phyloP scores from a whole-genome alignment of 768 basidiomycete genomes.

The Pluteus cervinus region DNA sequence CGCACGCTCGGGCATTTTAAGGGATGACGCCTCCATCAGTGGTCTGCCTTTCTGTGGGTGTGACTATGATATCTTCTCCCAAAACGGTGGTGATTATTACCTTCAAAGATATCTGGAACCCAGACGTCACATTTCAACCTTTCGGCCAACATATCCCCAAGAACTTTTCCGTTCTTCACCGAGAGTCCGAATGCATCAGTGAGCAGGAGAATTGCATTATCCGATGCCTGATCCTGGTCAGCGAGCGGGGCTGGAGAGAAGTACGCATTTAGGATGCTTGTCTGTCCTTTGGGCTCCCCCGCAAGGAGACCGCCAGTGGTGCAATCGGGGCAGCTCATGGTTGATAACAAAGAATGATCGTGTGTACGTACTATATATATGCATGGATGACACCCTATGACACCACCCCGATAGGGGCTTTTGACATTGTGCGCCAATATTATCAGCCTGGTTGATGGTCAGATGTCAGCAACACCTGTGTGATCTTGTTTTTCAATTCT shows the following conservation, averaged over 20 bases:
- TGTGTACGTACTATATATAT: too few species aligned
- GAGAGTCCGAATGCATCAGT: slow-evolving; percentile 54
- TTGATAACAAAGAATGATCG: too few species aligned
- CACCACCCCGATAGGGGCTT: too few species aligned
- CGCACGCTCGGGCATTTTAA: slow-evolving; percentile 22
- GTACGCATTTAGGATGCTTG: slow-evolving; percentile 37
- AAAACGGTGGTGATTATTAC: slow-evolving; percentile 20
- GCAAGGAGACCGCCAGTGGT: slow-evolving; percentile 34
- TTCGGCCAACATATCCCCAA: slow-evolving; percentile 48
- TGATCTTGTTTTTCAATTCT: too few species aligned
- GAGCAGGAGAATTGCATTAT: slow-evolving; percentile 42
- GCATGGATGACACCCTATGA: too few species aligned
- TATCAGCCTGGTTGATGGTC: too few species aligned
- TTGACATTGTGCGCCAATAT: too few species aligned
- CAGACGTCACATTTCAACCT: slow-evolving; percentile 52
- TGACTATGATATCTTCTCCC: slow-evolving; percentile 3
- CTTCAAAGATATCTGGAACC: slow-evolving; percentile 56
- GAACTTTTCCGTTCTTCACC: slow-evolving; percentile 46
- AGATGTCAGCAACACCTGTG: too few species aligned
- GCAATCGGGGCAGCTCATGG: slow-evolving; percentile 31
- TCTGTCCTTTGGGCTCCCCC: slow-evolving; percentile 39
- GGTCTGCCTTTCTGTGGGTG: too few species aligned
- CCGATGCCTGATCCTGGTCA: slow-evolving; percentile 17
- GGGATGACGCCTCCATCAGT: too few species aligned
- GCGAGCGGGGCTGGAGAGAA: slow-evolving; percentile 25